phyloP scores from a whole-genome alignment of 2,329 filamentous ascomycete genomes.

The Fusarium sublunatum region DNA sequence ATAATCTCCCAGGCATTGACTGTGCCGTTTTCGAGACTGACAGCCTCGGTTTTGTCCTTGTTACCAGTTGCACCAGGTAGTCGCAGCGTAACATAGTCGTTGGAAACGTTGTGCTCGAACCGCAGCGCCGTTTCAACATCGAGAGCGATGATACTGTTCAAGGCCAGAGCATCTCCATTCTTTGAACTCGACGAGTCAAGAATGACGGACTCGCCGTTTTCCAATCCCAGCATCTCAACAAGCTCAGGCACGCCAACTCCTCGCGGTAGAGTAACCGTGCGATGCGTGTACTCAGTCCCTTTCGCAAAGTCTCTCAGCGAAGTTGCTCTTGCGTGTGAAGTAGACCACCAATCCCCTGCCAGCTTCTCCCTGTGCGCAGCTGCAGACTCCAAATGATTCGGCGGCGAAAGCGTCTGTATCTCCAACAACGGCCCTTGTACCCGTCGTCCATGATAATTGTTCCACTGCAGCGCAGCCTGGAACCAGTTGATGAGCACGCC shows the following conservation, averaged over 20 bases:
- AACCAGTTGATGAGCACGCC: constrained; percentile 82
- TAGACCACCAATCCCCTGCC: constrained; percentile 27
- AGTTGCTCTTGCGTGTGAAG: neutral
- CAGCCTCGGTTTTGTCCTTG: constrained; percentile 27
- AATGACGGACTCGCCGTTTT: constrained; percentile 62
- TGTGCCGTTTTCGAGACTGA: constrained; percentile 41
- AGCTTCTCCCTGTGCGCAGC: constrained; percentile 26
- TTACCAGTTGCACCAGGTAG: constrained; percentile 30
- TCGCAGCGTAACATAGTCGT: constrained; percentile 51
- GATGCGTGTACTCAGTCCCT: constrained; percentile 52
- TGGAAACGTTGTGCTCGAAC: constrained; percentile 67
- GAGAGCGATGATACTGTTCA: constrained; percentile 80
- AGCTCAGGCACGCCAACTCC: constrained; percentile 65
- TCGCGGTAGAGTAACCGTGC: constrained; percentile 57
- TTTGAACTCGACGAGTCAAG: constrained; percentile 69
- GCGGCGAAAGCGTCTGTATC: constrained; percentile 43
- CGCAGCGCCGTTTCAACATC: constrained; percentile 67
- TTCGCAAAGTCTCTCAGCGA: constrained; percentile 31
- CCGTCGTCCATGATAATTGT: constrained; percentile 49
- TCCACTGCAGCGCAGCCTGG: constrained; percentile 71
- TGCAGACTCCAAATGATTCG: constrained; percentile 41
- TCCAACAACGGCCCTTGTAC: constrained; percentile 26
- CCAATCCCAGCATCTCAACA: constrained; percentile 61
- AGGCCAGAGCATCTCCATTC: constrained; percentile 56
- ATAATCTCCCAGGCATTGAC: constrained; percentile 63